phyloP scores from a whole-genome alignment of 2,329 filamentous ascomycete genomes.

The Apiospora aurea region DNA sequence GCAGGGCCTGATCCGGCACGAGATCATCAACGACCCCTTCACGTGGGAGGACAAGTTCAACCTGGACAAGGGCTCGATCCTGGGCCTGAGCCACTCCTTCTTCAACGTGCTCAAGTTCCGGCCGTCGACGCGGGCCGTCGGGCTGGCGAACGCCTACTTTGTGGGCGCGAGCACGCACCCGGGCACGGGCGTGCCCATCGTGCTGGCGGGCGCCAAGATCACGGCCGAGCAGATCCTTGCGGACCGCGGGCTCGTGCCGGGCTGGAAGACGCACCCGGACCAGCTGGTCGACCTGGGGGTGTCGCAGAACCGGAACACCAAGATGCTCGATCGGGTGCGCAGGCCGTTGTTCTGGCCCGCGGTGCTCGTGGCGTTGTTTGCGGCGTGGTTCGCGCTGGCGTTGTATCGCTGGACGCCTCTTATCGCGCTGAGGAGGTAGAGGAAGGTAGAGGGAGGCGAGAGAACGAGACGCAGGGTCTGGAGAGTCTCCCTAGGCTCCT shows the following conservation, averaged over 20 bases:
- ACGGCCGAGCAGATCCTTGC: constrained; percentile 52
- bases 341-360: not conserved
- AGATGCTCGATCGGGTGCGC: constrained; percentile 26
- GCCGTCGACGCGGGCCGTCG: constrained; percentile 61
- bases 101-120: constrained; percentile 76
- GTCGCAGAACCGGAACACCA: constrained; percentile 31
- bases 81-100: constrained; percentile 75
- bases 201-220: constrained; percentile 72
- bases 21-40: constrained; percentile 70
- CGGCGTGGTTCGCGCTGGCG: not conserved
- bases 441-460: no score
- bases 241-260: constrained; percentile 40
- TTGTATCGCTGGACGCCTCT: not conserved
- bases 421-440: not conserved
- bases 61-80: constrained; percentile 76
- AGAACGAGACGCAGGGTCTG: no score
- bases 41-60: constrained; percentile 75
- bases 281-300: constrained; percentile 34
- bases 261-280: constrained; percentile 38
- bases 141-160: constrained; percentile 66
- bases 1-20: constrained; percentile 58
- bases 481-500: no score
- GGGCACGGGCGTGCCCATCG: constrained; percentile 78
- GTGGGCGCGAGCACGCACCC: constrained; percentile 80
- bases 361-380: not conserved